Evolutionary conservation across 257 asterid genomes (phyloP).

Genomic region (Orobanche coerulescens): DNA sequence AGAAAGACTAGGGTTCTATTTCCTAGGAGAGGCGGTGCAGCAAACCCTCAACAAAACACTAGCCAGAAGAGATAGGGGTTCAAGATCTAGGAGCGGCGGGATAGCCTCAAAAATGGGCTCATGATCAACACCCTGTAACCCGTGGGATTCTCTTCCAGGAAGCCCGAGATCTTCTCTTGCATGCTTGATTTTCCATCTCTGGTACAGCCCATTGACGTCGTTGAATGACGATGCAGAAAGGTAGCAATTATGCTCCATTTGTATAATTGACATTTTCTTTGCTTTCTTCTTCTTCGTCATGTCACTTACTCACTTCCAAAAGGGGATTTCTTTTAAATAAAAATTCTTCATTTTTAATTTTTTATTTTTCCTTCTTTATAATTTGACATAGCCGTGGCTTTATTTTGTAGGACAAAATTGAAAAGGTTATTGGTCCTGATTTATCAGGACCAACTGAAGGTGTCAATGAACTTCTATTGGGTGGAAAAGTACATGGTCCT

Average conservation of each 20-base stretch:
- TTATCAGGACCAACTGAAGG: too few species aligned
- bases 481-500: too few species aligned
- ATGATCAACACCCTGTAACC: constrained; percentile 61
- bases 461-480: too few species aligned
- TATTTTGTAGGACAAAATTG: too few species aligned
- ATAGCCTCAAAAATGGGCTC: constrained; percentile 64
- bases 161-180: constrained; percentile 69
- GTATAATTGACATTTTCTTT: constrained; percentile 13
- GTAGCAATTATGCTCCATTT: constrained; percentile 20
- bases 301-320: background rate
- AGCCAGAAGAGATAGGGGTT: constrained; percentile 70
- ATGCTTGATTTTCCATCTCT: constrained; percentile 83
- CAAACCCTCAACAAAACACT: constrained; percentile 57
- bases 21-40: constrained; percentile 27
- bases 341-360: background rate
- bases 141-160: constrained; percentile 38
- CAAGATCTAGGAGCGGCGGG: constrained; percentile 81
- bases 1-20: too few species aligned
- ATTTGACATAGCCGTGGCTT: too few species aligned
- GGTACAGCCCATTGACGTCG: constrained; percentile 73
- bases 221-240: constrained; percentile 40
- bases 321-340: background rate
- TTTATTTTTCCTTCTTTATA: too few species aligned
- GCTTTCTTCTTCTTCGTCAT: background rate
- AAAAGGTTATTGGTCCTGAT: too few species aligned